Conservation (phyloP, 257 asterid genomes). For the Salvia rosmarinus region DNA sequence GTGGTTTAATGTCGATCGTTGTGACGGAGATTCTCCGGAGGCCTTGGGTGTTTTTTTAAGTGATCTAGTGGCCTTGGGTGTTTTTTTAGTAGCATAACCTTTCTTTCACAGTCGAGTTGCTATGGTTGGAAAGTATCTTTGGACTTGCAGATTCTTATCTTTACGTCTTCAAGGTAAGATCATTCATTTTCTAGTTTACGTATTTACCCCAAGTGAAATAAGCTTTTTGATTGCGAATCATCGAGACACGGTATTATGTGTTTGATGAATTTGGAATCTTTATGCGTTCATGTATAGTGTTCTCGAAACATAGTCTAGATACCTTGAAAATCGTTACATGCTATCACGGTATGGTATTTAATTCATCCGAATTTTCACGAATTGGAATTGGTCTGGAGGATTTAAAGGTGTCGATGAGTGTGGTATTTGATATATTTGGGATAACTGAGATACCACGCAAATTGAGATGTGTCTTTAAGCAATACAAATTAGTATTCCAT, state of each 20-base stretch:
- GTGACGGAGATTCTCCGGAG: conserved; percentile 94
- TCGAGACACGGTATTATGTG: neutral
- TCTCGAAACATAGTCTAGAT: conserved; percentile 3
- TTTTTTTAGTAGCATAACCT: conserved; percentile 12
- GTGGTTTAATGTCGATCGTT: conserved; percentile 70
- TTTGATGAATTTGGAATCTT: neutral
- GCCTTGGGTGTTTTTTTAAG: conserved; percentile 54
- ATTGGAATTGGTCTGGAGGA: neutral
- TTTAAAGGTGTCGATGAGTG: conserved; percentile 5
- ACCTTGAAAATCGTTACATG: neutral
- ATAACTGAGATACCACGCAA: neutral
- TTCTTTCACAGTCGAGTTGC: conserved; percentile 65
- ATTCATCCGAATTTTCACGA: neutral
- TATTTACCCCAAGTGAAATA: conserved; percentile 20
- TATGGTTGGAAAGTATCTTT: conserved; percentile 79
- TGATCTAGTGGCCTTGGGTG: conserved; percentile 18
- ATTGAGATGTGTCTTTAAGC: neutral
- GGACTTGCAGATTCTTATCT: conserved; percentile 81
- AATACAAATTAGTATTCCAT: neutral
- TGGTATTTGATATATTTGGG: neutral
- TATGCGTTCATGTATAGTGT: too few species aligned
- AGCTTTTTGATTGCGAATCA: conserved; percentile 5
- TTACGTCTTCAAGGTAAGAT: conserved; percentile 68
- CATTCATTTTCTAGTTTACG: conserved; percentile 8
- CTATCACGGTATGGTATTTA: neutral